Base-by-base conservation (phyloP, 176 grass and related monocot species). In the Otatea glauca region DNA sequence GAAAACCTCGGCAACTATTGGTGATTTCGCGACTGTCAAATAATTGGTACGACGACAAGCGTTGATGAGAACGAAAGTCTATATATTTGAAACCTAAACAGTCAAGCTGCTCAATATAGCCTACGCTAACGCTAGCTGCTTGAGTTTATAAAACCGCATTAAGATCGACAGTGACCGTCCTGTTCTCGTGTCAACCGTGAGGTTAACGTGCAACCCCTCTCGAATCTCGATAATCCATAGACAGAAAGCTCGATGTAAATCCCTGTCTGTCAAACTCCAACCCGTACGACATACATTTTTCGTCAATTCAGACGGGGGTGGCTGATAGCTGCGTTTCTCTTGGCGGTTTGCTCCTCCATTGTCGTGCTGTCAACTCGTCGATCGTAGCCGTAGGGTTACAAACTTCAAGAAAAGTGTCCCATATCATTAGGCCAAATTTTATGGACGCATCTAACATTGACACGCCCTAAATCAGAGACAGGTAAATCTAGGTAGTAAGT, bases 201-300 rank as follows among this genome's bases (percentile, higher is more conserved):
- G 16, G 17, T n/a, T 37, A 21, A 20, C 48, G 25, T 21, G 45
- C 47, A 20, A 6, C 15, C 16, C 55, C 23, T 11, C 56, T 59
- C 21, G 56, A 23, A 9, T 14, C 60, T 63, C 24, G 11, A 25
- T 12, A 1, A 65, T 35, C 23, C 7, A 29, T 32, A 6, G 70
- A 74, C 71, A 74, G 70, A 50, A 74, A 74, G 29, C 9, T 75
- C 49, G 72, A 55, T 55, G 72, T 32, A 55, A n/a, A 74, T 37
- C 47, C 53, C 15, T 51, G 48, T 37, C 72, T 20, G 12, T 37
- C 72, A 38, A 35, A 27, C 48, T 55, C 49, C 17, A 37, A 3
- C 29, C 18, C 25, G 70, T 50, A 51, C 24, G 70, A 12, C 49
- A 21, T 75, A 10, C 9, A 34, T 37, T 75, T 18, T 18, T 10